Evolutionary conservation across 306 rosid species (phyloP).

Genomic region (Citrullus colocynthis): DNA sequence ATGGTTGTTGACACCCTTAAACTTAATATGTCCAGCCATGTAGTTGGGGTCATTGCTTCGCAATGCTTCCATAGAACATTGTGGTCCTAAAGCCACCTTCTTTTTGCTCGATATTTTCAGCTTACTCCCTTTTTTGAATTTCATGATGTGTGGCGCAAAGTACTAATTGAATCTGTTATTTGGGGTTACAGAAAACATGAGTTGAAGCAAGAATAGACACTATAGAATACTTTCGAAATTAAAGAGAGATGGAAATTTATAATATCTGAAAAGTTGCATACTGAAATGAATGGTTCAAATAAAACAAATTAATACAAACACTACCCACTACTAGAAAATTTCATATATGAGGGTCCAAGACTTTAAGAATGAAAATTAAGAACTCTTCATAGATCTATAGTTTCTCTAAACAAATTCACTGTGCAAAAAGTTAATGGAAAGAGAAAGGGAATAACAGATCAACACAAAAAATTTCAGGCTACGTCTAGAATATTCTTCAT

Average conservation of each 20-base stretch:
- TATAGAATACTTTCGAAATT: background rate
- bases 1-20: slow-evolving; percentile 19
- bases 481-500: background rate
- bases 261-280: background rate
- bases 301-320: background rate
- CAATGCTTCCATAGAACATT: slow-evolving; percentile 58
- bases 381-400: background rate
- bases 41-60: slow-evolving; percentile 44
- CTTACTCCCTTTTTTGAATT: slow-evolving; percentile 32
- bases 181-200: background rate
- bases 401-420: background rate
- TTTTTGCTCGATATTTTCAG: slow-evolving; percentile 65
- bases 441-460: background rate
- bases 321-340: background rate
- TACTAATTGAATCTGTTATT: background rate
- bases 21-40: slow-evolving; percentile 48
- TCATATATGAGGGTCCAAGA: background rate
- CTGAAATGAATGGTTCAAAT: background rate
- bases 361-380: background rate
- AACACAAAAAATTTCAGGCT: background rate
- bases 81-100: slow-evolving; percentile 69
- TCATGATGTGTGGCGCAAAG: slow-evolving; percentile 2
- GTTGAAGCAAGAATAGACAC: background rate
- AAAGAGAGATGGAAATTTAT: background rate
- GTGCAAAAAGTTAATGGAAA: background rate